Conservation (phyloP, 2,329 filamentous ascomycete species). For the Fusarium duplospermum region DNA sequence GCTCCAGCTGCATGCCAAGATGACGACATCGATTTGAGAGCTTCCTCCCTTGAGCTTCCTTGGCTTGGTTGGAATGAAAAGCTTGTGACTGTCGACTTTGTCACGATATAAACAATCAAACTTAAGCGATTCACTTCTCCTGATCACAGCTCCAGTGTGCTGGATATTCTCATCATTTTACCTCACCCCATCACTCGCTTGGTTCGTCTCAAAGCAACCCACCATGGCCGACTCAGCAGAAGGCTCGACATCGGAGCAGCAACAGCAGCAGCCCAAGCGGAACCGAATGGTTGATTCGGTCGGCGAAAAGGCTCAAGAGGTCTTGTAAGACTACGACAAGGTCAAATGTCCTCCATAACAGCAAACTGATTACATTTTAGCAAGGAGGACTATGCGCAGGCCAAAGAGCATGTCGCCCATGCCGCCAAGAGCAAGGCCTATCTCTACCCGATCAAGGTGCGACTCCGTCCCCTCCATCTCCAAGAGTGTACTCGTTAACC, state of each 20-base stretch:
- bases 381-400: constrained; percentile 77
- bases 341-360: not conserved
- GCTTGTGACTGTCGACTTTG: constrained; percentile 27
- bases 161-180: not conserved
- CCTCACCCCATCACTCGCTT: not conserved
- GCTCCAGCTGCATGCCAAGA: constrained; percentile 14
- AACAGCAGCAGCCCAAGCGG: constrained; percentile 33
- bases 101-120: constrained; percentile 18
- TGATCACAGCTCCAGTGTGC: constrained; percentile 1
- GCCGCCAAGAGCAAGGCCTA: constrained; percentile 83
- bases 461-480: constrained; percentile 2
- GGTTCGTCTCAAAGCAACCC: not conserved
- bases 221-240: constrained; percentile 43
- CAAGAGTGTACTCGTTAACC: constrained; percentile 1
- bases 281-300: constrained; percentile 54
- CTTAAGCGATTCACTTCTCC: not conserved
- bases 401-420: constrained; percentile 72
- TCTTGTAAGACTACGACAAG: constrained; percentile 53
- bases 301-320: constrained; percentile 60
- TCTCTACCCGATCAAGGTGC: constrained; percentile 82
- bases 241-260: constrained; percentile 34
- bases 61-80: constrained; percentile 28
- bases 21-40: constrained; percentile 38
- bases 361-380: constrained; percentile 49
- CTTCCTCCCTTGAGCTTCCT: constrained; percentile 28